Base-by-base conservation (phyloP, 2,329 filamentous ascomycete species). In the Orbilia javanica region DNA sequence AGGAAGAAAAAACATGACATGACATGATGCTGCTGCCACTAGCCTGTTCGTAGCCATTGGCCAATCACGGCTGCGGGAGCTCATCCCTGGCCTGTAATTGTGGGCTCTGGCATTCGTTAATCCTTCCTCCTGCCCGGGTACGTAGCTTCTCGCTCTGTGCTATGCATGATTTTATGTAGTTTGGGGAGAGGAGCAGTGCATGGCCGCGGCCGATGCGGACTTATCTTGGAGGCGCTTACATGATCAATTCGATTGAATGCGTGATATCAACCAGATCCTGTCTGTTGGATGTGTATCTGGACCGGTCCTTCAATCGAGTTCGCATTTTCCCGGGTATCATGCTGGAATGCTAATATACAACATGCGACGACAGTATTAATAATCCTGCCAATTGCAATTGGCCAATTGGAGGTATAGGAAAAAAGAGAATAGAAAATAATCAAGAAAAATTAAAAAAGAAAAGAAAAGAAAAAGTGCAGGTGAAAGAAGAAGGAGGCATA, bases 1-100 rank as follows among this genome's bases (percentile, higher is more conserved):
- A n/a, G n/a, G n/a, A n/a, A 39, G 64, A 63, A 62, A 73, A 57
- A 67, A 74, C 42, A 71, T 72, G 74, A 64, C 62, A 71, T 78
- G 67, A 72, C 74, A 71, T 78, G 74, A 71, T 77, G 44, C 46
- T 76, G 65, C 57, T 76, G 46, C 72, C 66, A 76, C 72, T 50
- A 60, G 65, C 39, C 48, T 66, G 18, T 15, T 36, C 15, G 48
- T 2, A 34, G 29, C 18, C 67, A 78, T 78, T 78, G 74, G 50
- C 74, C 74, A 78, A 78, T 78, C 74, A 78, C 34, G 52, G 36
- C 29, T 4, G 22, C 29, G 53, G 55, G 65, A 27, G 39, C 48
- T 31, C 64, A 36, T 60, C 57, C 60, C 66, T 50, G 57, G 48
- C 48, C 48, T 48, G 73, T 31, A 46, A 66, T 62, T 63, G 42